A percentile compares a stretch with the other conserved stretches of the same genome.
phyloP scores from a whole-genome alignment of 345 rosid species.

The Arabidopsis arenosa region DNA sequence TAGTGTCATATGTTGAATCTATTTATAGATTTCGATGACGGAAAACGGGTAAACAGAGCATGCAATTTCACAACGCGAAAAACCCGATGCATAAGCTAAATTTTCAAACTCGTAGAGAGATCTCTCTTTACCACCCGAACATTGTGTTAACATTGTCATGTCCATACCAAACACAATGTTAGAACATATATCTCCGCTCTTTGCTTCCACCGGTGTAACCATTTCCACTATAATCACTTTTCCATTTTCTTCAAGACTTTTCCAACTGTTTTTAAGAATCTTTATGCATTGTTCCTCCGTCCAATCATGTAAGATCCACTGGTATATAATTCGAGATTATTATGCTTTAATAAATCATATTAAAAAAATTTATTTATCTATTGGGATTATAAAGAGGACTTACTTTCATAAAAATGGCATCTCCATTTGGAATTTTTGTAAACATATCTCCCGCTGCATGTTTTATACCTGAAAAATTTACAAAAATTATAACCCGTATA shows the following conservation, averaged over 20 bases:
- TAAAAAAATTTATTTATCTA: too few relatives aligned
- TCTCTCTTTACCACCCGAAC: background rate
- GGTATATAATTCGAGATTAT: background rate
- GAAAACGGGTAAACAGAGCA: background rate
- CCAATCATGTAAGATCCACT: slow-evolving; percentile 52
- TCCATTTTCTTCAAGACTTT: slow-evolving; percentile 45
- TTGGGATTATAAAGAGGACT: background rate
- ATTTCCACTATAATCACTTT: slow-evolving; percentile 50
- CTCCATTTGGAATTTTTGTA: slow-evolving; percentile 60
- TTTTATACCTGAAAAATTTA: slow-evolving; percentile 54
- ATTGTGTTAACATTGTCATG: slow-evolving; percentile 47
- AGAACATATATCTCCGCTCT: slow-evolving; percentile 22
- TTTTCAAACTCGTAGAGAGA: slow-evolving; percentile 41
- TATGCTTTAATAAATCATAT: background rate
- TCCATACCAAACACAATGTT: slow-evolving; percentile 46
- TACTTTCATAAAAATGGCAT: slow-evolving; percentile 85
- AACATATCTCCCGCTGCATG: slow-evolving; percentile 49
- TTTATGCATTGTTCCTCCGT: slow-evolving; percentile 48
- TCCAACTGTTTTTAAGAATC: slow-evolving; percentile 50
- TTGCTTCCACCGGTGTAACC: slow-evolving; percentile 37
- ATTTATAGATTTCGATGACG: slow-evolving; percentile 13
- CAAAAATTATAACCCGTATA: background rate
- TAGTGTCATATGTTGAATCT: background rate
- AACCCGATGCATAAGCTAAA: slow-evolving; percentile 46
- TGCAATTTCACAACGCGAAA: slow-evolving; percentile 34